Base-by-base conservation (phyloP, 106 monocot species). In the Amphibolis antarctica region DNA sequence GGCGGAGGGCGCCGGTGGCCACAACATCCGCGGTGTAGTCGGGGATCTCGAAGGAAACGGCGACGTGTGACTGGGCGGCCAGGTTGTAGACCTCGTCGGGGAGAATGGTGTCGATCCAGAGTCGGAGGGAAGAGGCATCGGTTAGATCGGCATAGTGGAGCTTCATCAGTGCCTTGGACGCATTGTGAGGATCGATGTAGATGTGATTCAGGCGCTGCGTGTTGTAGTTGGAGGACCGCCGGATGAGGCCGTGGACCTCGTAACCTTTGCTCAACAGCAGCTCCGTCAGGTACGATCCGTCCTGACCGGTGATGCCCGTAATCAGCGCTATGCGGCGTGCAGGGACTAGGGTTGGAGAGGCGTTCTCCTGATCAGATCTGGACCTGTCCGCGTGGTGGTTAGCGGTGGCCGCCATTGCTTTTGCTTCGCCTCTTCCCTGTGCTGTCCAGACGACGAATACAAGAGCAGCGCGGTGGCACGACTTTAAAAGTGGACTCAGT, bases 1-100 rank as follows among this genome's bases (percentile, higher is more conserved):
- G 94, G 65, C 94, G 89, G 42, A 96, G 76, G 14, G 89, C 59
- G 65, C 94, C 94, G 59, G 89, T 89, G 73, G 82, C 94, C 42
- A 89, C 89, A 50, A 96, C 94, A 59, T 96, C 94, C 50, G 89
- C 89, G 9, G 94, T 96, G 73, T 86, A 96, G 67, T 96, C 94
- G 6, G 94, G 94, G 69, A 96, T 82, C 86, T 96, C 94, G 73
- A 96, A 96, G 69, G 94, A 96, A 50, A 94, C 83, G 22, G 94
- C 94, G 31, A 94, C 94, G 73, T 94, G 94, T 22, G 94, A 94
- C 73, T 94, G 94, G 18, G 94, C 94, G 65, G 94, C 94, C 56
- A 94, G 81, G 74, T 94, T 94, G 77, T 94, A 94, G 60, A 94
- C 83, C 79, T 94, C 94, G 71, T 94, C 89, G 53, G 89, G 89